Evolutionary conservation across 1,284 basidiomycete species (phyloP).

Genomic region (Cystobasidium slooffiae): DNA sequence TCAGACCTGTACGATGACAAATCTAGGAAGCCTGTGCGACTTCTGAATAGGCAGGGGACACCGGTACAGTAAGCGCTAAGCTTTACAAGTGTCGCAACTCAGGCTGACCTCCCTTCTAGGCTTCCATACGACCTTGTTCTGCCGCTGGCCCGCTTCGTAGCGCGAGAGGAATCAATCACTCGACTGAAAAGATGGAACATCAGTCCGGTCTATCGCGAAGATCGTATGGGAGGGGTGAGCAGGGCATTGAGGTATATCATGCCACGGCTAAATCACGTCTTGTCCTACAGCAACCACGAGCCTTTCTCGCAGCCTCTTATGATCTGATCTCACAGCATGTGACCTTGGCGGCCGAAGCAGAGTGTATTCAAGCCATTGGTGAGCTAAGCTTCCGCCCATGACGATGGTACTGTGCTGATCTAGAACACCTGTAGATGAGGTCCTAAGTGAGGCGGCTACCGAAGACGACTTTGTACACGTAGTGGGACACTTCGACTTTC

Average conservation of each 20-base stretch:
- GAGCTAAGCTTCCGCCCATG: background rate
- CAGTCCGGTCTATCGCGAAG: constrained; percentile 40
- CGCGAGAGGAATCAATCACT: constrained; percentile 50
- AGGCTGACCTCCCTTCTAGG: background rate
- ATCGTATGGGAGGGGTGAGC: constrained; percentile 42
- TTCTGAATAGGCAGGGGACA: constrained; percentile 52
- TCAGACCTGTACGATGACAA: constrained; percentile 48
- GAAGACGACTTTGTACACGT: constrained; percentile 48
- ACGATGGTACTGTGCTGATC: background rate
- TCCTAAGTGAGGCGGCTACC: constrained; percentile 47
- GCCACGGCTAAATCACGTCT: background rate
- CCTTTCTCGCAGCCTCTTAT: constrained; percentile 52
- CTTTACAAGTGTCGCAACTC: background rate
- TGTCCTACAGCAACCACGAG: constrained; percentile 49
- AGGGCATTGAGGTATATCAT: background rate
- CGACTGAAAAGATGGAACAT: constrained; percentile 52
- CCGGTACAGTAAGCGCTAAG: constrained; percentile 48
- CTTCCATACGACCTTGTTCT: constrained; percentile 43
- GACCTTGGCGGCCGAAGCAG: constrained; percentile 51
- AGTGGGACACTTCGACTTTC: constrained; percentile 51
- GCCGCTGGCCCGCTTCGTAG: constrained; percentile 51
- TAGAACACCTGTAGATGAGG: constrained; percentile 45
- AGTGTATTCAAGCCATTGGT: constrained; percentile 45
- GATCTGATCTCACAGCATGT: constrained; percentile 51
- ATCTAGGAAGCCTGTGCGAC: constrained; percentile 48